Evolutionary conservation across 805 yeast genomes (phyloP), one percentile per base, ranked within the genome.

Genomic region (Candida awuae): DNA sequence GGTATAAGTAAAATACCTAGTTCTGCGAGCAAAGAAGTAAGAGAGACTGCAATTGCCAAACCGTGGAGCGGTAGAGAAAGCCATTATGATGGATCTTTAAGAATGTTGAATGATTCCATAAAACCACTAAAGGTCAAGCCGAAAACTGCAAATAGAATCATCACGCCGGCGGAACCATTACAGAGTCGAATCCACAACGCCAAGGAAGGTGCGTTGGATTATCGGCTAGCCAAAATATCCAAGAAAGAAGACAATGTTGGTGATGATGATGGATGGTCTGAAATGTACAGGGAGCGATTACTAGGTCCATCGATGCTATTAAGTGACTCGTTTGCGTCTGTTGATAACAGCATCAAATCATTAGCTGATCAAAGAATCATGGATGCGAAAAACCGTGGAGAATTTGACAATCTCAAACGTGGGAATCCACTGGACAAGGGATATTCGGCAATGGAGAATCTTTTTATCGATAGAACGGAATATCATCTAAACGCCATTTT

Each of bases 401-500:
- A 73, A 25, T 87, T 87, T 52, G 58, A 69, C 1, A 71, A 73
- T 37, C 51, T 78, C 5, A 71, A 75, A 0, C 67, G 94, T 42
- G 95, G 94, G 0, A 68, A 72, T 48, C 77, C 79, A 3, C 51
- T 80, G 13, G 62, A 63, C 4, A 49, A 48, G 17, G 67, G 61
- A 14, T 58, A 51, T 34, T 55, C 62, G 37, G 56, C 59, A n/a
- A 63, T 60, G 47, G 46, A 45, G 18, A 74, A 63, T 55, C 80
- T 75, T 33, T 80, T 67, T 58, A 65, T 70, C 41, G 92, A 75
- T 56, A 71, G 71, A 43, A 84, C 77, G 38, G 94, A 80, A 49
- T 84, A 78, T 55, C 84, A 85, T 54, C 59, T 87, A 62, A 87
- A 87, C 59, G 77, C 83, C 45, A 80, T 87, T 32, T 60, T 87